These are phyloP conservation scores for Cylindrotheca fusiformis DNA, from an alignment of 108 stramenopile species.

Conservation along the genomic window DNA sequence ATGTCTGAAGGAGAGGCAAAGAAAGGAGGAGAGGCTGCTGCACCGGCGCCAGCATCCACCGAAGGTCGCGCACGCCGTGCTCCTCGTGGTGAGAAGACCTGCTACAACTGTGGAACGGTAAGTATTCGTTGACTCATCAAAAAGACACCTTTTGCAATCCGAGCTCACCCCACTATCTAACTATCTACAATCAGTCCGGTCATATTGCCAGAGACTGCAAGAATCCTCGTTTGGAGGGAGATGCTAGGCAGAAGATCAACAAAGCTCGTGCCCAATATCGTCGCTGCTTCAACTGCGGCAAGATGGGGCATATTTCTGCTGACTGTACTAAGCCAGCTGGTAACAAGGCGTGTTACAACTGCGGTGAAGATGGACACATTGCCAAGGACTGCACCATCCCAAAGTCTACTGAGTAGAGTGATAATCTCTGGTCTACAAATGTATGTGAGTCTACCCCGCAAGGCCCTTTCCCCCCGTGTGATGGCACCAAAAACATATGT, in stretches of 20 bases:
- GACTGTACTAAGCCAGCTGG: constrained; percentile 65
- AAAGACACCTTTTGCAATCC: neutral
- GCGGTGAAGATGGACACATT: constrained; percentile 71
- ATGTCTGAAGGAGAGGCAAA: constrained; percentile 9
- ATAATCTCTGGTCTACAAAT: neutral
- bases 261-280: constrained; percentile 51
- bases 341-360: constrained; percentile 82
- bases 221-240: constrained; percentile 58
- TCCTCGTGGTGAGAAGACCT: constrained; percentile 45
- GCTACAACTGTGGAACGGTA: constrained; percentile 78
- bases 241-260: constrained; percentile 44
- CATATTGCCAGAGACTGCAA: constrained; percentile 62
- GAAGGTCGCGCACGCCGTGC: neutral
- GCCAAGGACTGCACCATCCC: constrained; percentile 47
- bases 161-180: neutral
- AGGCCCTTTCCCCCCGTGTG: neutral
- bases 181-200: constrained; percentile 17
- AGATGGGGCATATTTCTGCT: constrained; percentile 63
- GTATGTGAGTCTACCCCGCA: neutral
- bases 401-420: constrained; percentile 8
- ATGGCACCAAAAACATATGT: constrained; percentile 10
- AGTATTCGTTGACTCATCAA: constrained; percentile 13
- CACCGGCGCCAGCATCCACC: neutral
- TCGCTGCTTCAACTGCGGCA: constrained; percentile 83
- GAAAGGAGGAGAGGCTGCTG: constrained; percentile 1